Percentiles rank a stretch among this genome's conserved stretches.
These are phyloP conservation scores for cucumber (Cucumis sativus) DNA, from an alignment of 306 rosid species.

Conservation along the genomic window Cucumber_9930_V3 NC_026657.2:29411501-29412000, in stretches of 20 bases:
- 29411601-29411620: background rate
- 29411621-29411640: background rate
- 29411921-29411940: conserved; percentile 15
- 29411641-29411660: background rate
- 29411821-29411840: conserved; percentile 46
- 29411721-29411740: conserved; percentile 5
- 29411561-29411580: background rate
- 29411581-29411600: background rate
- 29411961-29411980: conserved; percentile 48
- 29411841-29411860: conserved; percentile 28
- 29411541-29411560: background rate
- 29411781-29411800: conserved; percentile 55
- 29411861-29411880: conserved; percentile 61
- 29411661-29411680: conserved; percentile 2
- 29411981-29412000: conserved; percentile 89
- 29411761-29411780: conserved; percentile 52
- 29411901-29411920: conserved; percentile 28
- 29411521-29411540: background rate
- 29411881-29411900: conserved; percentile 46
- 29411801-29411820: conserved; percentile 36
- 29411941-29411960: conserved; percentile 21
- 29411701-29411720: background rate
- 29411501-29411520: background rate
- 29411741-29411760: conserved; percentile 9
- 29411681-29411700: background rate